Evolutionary conservation across 495 filamentous ascomycete genomes (phyloP).

Genomic region (Glarea lozoyensis): DNA sequence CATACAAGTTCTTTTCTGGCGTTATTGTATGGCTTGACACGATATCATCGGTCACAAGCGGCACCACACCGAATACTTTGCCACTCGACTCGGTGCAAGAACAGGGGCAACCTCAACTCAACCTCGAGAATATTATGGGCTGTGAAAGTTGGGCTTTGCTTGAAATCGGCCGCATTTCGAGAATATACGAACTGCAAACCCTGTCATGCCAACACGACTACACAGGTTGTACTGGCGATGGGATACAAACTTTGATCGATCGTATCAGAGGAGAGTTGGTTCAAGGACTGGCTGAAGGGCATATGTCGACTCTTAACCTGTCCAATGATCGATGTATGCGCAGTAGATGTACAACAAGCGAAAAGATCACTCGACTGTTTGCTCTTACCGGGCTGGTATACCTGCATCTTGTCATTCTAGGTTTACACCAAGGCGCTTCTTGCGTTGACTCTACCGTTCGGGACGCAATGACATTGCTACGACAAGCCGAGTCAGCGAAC

Average conservation of each 20-base stretch:
- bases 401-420: constrained; percentile 10
- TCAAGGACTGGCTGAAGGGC: not conserved
- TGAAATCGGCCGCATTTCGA: constrained; percentile 9
- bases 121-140: constrained; percentile 16
- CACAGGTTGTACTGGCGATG: constrained; percentile 1
- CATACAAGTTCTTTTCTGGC: constrained; percentile 6
- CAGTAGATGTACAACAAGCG: too few species aligned
- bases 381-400: constrained; percentile 9
- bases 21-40: constrained; percentile 13
- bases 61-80: constrained; percentile 2
- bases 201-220: constrained; percentile 1
- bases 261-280: not conserved
- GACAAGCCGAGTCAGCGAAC: constrained; percentile 2
- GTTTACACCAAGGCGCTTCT: constrained; percentile 6
- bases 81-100: constrained; percentile 1
- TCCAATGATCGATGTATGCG: too few species aligned
- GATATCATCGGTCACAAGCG: constrained; percentile 10
- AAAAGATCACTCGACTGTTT: constrained; percentile 9
- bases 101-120: constrained; percentile 3
- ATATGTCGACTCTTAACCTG: not conserved
- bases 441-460: constrained; percentile 4
- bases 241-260: constrained; percentile 6
- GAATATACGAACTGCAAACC: constrained; percentile 5
- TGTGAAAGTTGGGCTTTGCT: constrained; percentile 14
- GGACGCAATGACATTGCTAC: constrained; percentile 8